A percentile compares a stretch with the other conserved stretches of the same genome.
phyloP scores from a whole-genome alignment of 352 stramenopile species.

The Pythium rishiriense region DNA sequence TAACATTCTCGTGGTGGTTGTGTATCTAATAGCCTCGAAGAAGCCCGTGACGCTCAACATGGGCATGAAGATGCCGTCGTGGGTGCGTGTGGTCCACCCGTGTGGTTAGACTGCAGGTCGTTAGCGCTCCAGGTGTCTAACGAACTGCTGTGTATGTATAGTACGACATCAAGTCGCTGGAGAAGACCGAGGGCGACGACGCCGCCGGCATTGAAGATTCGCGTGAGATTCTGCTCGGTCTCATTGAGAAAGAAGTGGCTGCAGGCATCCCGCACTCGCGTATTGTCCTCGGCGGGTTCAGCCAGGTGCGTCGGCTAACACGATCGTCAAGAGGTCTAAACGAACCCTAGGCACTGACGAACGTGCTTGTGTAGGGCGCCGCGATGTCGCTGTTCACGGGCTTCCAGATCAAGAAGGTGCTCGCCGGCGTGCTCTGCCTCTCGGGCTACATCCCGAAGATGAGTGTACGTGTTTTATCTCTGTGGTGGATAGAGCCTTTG shows the following conservation, averaged over 20 bases:
- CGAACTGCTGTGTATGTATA: conserved; percentile 9
- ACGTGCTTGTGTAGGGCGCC: conserved; percentile 55
- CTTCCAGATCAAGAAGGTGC: conserved; percentile 56
- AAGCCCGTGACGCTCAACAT: conserved; percentile 95
- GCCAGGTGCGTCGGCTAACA: conserved; percentile 53
- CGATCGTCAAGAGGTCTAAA: neutral
- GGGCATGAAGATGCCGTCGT: conserved; percentile 93
- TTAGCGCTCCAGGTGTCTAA: neutral
- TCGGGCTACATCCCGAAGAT: conserved; percentile 74
- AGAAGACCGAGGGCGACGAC: conserved; percentile 83
- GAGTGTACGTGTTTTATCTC: neutral
- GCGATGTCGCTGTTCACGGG: conserved; percentile 88
- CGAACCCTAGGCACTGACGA: neutral
- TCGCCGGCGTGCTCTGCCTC: conserved; percentile 71
- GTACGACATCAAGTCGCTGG: conserved; percentile 94
- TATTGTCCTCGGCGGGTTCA: conserved; percentile 95
- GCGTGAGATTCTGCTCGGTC: conserved; percentile 52
- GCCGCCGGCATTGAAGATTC: conserved; percentile 90
- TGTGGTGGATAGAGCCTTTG: conserved; percentile 13
- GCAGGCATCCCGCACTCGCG: conserved; percentile 80
- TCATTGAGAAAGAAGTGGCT: conserved; percentile 83
- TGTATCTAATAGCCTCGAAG: neutral
- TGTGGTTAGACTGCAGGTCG: neutral
- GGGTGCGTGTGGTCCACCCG: conserved; percentile 41
- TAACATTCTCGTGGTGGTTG: neutral